These are phyloP conservation scores for Phaseolus lunatus DNA, from an alignment of 306 rosid species.

Conservation along the genomic window DNA sequence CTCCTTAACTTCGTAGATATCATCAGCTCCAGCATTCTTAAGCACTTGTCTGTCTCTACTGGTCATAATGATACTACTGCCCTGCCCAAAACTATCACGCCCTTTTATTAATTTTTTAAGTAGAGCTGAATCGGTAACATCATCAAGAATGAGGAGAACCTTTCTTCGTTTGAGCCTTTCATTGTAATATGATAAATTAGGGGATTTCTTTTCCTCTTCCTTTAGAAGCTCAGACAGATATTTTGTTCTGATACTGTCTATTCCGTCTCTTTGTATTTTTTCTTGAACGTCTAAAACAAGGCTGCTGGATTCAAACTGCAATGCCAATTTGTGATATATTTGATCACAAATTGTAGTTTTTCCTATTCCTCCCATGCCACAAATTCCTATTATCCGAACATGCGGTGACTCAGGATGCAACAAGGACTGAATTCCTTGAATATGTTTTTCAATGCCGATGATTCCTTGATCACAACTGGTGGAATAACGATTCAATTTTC, in stretches of 20 bases:
- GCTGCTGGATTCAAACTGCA: constrained; percentile 9
- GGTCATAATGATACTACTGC: constrained; percentile 41
- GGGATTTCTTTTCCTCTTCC: too few relatives aligned
- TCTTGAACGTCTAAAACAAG: not conserved
- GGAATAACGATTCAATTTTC: not conserved
- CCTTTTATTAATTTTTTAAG: constrained; percentile 22
- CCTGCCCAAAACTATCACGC: not conserved
- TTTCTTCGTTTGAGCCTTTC: constrained; percentile 1
- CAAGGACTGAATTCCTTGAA: not conserved
- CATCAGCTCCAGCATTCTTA: constrained; percentile 16
- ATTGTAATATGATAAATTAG: not conserved
- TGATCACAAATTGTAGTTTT: constrained; percentile 35
- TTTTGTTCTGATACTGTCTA: not conserved
- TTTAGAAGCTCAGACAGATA: constrained; percentile 12
- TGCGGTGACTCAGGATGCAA: not conserved
- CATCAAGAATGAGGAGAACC: constrained; percentile 46
- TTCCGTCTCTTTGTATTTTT: constrained; percentile 18
- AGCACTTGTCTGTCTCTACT: constrained; percentile 42
- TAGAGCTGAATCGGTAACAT: not conserved
- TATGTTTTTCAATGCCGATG: constrained; percentile 37
- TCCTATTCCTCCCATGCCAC: constrained; percentile 47
- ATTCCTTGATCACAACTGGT: not conserved
- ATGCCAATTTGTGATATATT: not conserved
- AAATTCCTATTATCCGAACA: constrained; percentile 42
- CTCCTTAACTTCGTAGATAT: constrained; percentile 28